Evolutionary conservation across 768 basidiomycete species (phyloP), one percentile per base, ranked within the genome.

Genomic region (Chalciporus piperatus): DNA sequence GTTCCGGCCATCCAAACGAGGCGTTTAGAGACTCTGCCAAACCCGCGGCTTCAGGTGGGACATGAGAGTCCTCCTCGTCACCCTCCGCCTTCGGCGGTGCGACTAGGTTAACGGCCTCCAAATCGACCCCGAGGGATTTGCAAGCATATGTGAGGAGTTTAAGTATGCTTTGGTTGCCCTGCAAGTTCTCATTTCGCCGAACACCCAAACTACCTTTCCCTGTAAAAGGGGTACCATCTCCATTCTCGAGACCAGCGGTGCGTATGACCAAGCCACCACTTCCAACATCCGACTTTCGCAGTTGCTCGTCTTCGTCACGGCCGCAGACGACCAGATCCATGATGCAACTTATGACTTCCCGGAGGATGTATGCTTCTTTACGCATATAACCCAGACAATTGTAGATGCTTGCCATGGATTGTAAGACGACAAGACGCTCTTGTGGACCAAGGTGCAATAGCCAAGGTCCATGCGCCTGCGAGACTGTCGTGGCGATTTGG

Each of bases 1-100:
- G 74, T 66, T 94, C 92, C 3, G 94, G 87, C 96, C 96, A 98
- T 4, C 97, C 97, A 64, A 84, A 90, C 5, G 79, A 69, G 55
- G 84, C 82, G 22, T 69, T 73, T 27, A 71, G 65, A 17, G 50
- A 53, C 23, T 60, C 56, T 30, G 73, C 72, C 9, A 72, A 52
- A 0, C 72, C 69, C 47, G 79, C 77, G 42, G 76, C 74, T 49
- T 77, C 77, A 17, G 48, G 54, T 22, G 52, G 41, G 17, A 50
- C 32, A 2, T 49, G 35, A 13, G 51, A 55, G 33, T 41, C 40
- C 27, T 66, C 68, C 27, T 66, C 68, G 14, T 62, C 59, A 33
- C 67, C 52, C 28, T 63, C 59, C 13, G 32, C 51, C 37, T 55
- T 59, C 55, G 64, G 53, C 3, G 55, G 52, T 25, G 74, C 67